A percentile compares a stretch with the other conserved stretches of the same genome.
Conservation (phyloP, 1,284 basidiomycete species). For the Boletus austroedulis region DNA sequence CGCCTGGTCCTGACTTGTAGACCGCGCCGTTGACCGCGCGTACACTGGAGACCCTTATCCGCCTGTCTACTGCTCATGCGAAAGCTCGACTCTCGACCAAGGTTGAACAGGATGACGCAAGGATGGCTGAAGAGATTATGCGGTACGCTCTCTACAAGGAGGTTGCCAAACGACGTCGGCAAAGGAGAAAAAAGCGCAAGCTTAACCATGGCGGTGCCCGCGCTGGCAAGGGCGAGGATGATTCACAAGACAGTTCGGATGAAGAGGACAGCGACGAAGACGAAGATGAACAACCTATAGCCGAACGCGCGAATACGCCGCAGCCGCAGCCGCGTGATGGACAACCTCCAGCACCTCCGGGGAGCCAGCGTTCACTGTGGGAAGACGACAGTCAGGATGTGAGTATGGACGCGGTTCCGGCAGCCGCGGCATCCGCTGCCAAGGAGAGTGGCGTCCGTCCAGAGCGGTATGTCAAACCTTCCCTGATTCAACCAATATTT, state of each 20-base stretch:
- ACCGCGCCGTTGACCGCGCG: slow-evolving; percentile 97
- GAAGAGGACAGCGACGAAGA: slow-evolving; percentile 46
- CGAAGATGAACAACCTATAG: slow-evolving; percentile 40
- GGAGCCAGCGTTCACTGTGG: slow-evolving; percentile 52
- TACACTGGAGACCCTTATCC: slow-evolving; percentile 98
- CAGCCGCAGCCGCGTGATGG: slow-evolving; percentile 26
- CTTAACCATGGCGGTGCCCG: slow-evolving; percentile 56
- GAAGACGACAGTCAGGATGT: slow-evolving; percentile 63
- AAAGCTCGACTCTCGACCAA: slow-evolving; percentile 88
- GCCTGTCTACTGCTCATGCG: slow-evolving; percentile 96
- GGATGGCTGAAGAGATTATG: slow-evolving; percentile 91
- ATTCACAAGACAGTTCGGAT: slow-evolving; percentile 42
- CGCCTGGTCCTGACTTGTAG: slow-evolving; percentile 45
- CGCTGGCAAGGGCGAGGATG: slow-evolving; percentile 41
- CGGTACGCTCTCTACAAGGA: slow-evolving; percentile 98
- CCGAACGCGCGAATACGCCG: slow-evolving; percentile 53
- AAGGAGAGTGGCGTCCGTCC: slow-evolving; percentile 46
- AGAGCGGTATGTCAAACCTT: slow-evolving; percentile 49
- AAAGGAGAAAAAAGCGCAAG: slow-evolving; percentile 75
- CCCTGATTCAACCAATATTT: slow-evolving; percentile 7
- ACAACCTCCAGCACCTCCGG: slow-evolving; percentile 34
- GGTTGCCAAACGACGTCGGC: slow-evolving; percentile 75
- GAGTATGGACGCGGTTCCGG: slow-evolving; percentile 53
- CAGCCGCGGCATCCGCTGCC: slow-evolving; percentile 34
- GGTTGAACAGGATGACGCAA: slow-evolving; percentile 86